Base-by-base conservation (phyloP, 768 basidiomycete species). In the Pisolithus sp. region DNA sequence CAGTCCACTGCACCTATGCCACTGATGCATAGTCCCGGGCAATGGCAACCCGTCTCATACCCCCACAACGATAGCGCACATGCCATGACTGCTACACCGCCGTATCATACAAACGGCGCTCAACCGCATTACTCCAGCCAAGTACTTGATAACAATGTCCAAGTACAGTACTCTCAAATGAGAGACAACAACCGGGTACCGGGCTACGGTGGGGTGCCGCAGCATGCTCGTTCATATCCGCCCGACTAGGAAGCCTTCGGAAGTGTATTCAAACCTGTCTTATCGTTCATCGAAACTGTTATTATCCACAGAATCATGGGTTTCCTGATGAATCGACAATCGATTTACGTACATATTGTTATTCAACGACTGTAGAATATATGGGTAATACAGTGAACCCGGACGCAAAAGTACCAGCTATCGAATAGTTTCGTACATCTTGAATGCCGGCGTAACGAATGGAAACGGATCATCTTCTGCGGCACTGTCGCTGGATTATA, bases 351-450 rank as follows among this genome's bases (percentile, higher is more conserved):
- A 55, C 51, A 54, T 43, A 40, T 26, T 50, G 50, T 44, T 59
- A 59, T 55, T 58, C 53, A 56, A 21, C 15, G 21, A 45, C 40
- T 62, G 63, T 62, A 67, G 64, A 62, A 62, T 53, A 59, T 30
- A 34, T 12, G 51, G 53, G 46, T 63, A 65, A 66, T 67, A 46
- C 50, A 49, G 23, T 51, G 20, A 39, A 51, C 55, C 57, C 46
- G 57, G 23, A 41, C 21, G 26, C 8, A 49, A 53, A 50, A 55
- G 55, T 15, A 41, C 18, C 7, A 20, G 36, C 53, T 67, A 93
- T 52, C 91, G 81, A 56, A 95, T 80, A 18, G 77, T 79, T 67
- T 89, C 86, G 60, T 86, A 89, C 80, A 88, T 83, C 60, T 76
- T 87, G 74, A 85, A 93, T 15, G 70, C 67, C 9, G 76, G 71